Evolutionary conservation across 305 asterid genomes (phyloP), one percentile per base, ranked within the genome.

Genomic region (Fraxinus sp.): DNA sequence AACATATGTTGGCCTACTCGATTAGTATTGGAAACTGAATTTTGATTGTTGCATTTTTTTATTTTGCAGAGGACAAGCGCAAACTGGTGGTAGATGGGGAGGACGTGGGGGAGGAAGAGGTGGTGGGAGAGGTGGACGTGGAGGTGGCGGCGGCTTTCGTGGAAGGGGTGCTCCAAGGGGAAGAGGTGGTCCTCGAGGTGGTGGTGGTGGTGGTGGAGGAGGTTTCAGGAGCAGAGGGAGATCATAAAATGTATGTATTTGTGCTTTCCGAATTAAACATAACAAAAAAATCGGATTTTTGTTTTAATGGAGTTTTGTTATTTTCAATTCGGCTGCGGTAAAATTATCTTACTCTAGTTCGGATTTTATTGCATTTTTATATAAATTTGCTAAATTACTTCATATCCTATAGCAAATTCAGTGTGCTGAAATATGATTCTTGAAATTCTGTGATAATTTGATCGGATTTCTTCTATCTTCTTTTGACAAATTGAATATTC

Each of bases 181-280:
- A 13, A 86, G 98, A 66, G 88, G 95, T 64, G 88, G 94, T 20
- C 89, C 89, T 5, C 82, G 94, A 3, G 94, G 95, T 7, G 94
- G 94, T 4, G 87, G 92, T 32, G 86, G 93, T 49, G 89, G 97
- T 20, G 92, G 97, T n/a, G n/a, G n/a, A n/a, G 26, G 26, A 14
- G 91, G 95, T 72, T 93, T 91, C 86, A 91, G 98, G 84, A 97
- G 97, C 78, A 89, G 97, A 83, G 98, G 97, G 74, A 87, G 98
- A 85, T 88, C 49, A 0, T 94, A 90, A 82, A 78, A 62, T 79
- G 79, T 52, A 62, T 46, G 86, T 81, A 49, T 14, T 71, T 22
- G 22, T 55, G 8, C 35, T 52, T 68, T 59, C 16, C 13, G 55
- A 66, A 26, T 77, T 83, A 62, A 78, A 55, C 74, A 32, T 26